Evolutionary conservation across 257 asterid genomes (phyloP), one percentile per base, ranked within the genome.

Genomic region (Gentiana straminea): DNA sequence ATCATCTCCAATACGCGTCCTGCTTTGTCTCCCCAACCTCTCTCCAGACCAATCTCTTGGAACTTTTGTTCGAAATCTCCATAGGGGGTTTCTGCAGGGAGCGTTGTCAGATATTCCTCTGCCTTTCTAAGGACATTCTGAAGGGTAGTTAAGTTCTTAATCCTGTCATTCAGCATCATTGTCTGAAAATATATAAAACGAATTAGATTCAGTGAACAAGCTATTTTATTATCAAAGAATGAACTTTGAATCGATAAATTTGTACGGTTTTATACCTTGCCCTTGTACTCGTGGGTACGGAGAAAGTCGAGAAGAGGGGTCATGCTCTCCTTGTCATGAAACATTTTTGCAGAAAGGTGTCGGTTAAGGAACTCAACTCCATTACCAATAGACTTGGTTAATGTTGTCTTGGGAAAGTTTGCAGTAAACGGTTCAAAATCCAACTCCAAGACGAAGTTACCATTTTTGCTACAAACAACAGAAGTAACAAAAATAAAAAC

Each of bases 291-390:
- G 56, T 85, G 95, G 64, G 47, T 66, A 1, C 97, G 82, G 33
- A 92, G 89, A 71, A 92, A 92, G 37, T 88, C 95, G 4, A 92
- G 96, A 49, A 92, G 89, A 52, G 95, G 97, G 35, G 88, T 65
- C 97, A 92, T 76, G 82, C 94, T 92, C 3, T 88, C 97, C 77
- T 70, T 81, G 81, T 88, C 94, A 51, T 92, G 95, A 59, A 92
- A 92, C 97, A 92, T 83, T 66, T 92, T 88, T 0, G 99, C 97
- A 3, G 97, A 92, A 68, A 92, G 95, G 68, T 92, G 97, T 62
- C 95, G 60, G 76, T 92, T 87, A 60, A 92, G 97, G 76, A 92
- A 92, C 72, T 92, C 94, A 33, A 92, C 99, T 64, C 99, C 99
- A 48, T 92, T 88, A 10, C 99, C 99, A 36, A 92, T 92, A 56